Base-by-base conservation (phyloP, 768 basidiomycete species). In the Aureoboletus auriporus region DNA sequence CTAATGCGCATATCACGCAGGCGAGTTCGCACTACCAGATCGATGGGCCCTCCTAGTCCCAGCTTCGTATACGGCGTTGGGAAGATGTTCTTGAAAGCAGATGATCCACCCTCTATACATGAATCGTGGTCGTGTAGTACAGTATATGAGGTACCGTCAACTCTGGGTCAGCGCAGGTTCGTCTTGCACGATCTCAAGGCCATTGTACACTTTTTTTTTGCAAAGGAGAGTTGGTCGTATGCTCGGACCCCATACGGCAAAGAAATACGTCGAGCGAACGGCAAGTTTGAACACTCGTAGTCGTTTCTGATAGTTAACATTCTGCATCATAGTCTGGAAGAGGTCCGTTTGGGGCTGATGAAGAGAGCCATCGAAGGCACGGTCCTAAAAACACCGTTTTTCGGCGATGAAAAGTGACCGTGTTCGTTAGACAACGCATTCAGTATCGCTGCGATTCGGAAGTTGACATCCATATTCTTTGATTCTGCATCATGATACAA, bases 281-380 rank as follows among this genome's bases (percentile, higher is more conserved):
- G 56, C 47, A 34, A 31, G 42, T 30, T 23, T 23, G 20, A 23
- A 23, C 20, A 23, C 17, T 33, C 33, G 33, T 26, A 10, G 5
- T 59, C 69, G 23, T 62, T 75, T 1, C 17, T 49, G 26, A 55
- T 44, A 12, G n/a, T 5, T 17, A 4, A 23, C 29, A 39, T n/a
- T 2, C 12, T 5, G 7, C 8, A 20, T 0, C 14, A 5, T 0
- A 59, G 50, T 16, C 39, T 6, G 70, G 73, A 1, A 62, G 55
- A 13, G 69, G 70, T 3, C 39, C 74, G 2, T 7, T 60, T 6
- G 55, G 50, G 57, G 39, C 60, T 1, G 64, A 74, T 33, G 71
- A 72, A 11, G 77, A 78, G n/a, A 66, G 65, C 50, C 78, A 80
- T 44, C 67, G 60, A 37, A 67, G 77, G 76, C 74, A 43, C 9